Base-by-base conservation (phyloP, 345 rosid species). In the Hypericum androsaemum region DNA sequence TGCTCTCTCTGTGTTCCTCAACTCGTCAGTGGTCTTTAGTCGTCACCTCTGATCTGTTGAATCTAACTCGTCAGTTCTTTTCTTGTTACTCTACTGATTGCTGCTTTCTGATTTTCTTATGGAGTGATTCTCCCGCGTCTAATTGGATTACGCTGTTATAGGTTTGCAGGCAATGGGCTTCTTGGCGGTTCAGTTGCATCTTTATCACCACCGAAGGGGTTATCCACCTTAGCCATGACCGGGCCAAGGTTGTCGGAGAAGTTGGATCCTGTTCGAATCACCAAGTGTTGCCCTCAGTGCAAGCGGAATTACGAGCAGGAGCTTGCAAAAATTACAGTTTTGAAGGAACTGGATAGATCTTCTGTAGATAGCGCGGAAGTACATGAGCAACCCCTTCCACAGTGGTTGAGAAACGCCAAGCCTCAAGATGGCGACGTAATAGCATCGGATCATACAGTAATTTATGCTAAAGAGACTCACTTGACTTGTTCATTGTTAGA, bases 371-470 rank as follows among this genome's bases (percentile, higher is more conserved):
- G 63, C 58, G 47, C 74, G 42, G 73, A 87, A 66, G 69, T 80
- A 57, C 52, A 61, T 44, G 59, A 59, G 50, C 68, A 74, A 8
- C 53, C 68, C 43, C 71, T 78, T 65, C 95, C 89, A 22, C 77
- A 57, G 50, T 92, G 98, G 98, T 57, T 92, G 71, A 83, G 76
- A 61, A 80, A 66, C 57, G 97, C 90, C 38, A 83, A 78, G 73
- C 59, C 65, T 49, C 67, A 60, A 37, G 78, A 68, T 32, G 65
- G 55, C 43, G 73, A 62, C 41, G 50, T 36, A 10, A 64, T 68
- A 50, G 59, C 74, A 13, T 42, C 63, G 22, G 80, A 80, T 67
- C 78, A 71, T 70, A 54, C 32, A 22, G 32, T 22, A 4, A 22
- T 22, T 22, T 22, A n/a, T 14, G 36, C 32, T 39, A 5, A 8